phyloP scores from a whole-genome alignment of 306 rosid genomes.

The Vigna radiata region DNA sequence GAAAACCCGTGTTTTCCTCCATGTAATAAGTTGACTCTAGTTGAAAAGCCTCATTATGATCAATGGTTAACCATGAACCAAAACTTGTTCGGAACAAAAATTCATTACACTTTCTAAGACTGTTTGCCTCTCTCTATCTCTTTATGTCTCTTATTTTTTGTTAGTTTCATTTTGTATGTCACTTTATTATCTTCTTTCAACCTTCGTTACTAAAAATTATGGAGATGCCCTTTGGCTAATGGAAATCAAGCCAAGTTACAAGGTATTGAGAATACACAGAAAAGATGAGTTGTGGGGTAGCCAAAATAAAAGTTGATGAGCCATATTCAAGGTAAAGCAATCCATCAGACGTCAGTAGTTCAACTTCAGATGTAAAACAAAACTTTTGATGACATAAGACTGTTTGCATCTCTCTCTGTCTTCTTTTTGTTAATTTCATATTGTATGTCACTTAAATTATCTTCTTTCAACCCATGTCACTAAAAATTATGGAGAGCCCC shows the following conservation, averaged over 20 bases:
- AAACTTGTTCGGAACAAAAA: constrained; percentile 39
- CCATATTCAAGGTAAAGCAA: too few species aligned
- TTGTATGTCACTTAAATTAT: constrained; percentile 28
- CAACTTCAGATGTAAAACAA: too few species aligned
- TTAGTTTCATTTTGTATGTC: constrained; percentile 27
- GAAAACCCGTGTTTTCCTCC: constrained; percentile 32
- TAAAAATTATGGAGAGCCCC: constrained; percentile 28
- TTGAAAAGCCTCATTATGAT: constrained; percentile 17
- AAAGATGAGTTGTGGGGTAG: constrained; percentile 25
- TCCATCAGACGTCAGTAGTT: too few species aligned
- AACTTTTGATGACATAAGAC: not conserved
- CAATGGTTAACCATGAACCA: constrained; percentile 23
- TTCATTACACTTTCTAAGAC: constrained; percentile 25
- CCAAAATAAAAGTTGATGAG: too few species aligned
- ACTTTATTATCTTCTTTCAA: constrained; percentile 34
- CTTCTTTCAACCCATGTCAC: constrained; percentile 34
- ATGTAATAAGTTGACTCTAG: constrained; percentile 31
- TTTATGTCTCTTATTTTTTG: not conserved
- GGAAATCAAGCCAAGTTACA: constrained; percentile 43
- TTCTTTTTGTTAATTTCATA: constrained; percentile 19
- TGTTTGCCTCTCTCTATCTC: not conserved
- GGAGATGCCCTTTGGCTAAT: constrained; percentile 33
- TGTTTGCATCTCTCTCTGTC: constrained; percentile 3
- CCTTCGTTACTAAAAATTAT: constrained; percentile 21
- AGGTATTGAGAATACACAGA: constrained; percentile 40